These are phyloP conservation scores for Phytopythium sindhum DNA, from an alignment of 352 stramenopile species.

Conservation along the genomic window DNA sequence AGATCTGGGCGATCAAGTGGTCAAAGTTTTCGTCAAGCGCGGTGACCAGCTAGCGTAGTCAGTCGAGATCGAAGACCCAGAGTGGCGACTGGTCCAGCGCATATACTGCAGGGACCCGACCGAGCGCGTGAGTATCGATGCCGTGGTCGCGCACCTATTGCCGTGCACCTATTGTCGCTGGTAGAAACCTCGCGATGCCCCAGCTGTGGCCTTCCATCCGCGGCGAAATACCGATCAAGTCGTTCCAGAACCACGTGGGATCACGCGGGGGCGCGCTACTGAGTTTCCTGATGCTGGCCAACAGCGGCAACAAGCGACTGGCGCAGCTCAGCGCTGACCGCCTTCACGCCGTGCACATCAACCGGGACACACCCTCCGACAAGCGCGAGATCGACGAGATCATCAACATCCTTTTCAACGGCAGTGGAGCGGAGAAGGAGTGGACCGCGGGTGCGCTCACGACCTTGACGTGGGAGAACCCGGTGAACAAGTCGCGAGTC, in stretches of 20 bases:
- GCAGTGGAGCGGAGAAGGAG: background rate
- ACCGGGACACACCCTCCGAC: background rate
- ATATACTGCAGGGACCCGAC: background rate
- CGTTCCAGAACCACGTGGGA: background rate
- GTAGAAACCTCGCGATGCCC: background rate
- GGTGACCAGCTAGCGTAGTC: background rate
- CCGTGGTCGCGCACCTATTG: too few species aligned
- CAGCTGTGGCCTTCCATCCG: background rate
- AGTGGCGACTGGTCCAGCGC: background rate
- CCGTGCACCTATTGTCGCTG: background rate
- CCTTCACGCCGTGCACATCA: background rate
- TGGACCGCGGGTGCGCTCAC: background rate
- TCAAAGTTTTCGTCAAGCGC: background rate
- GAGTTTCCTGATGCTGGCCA: background rate
- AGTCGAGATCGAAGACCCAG: background rate
- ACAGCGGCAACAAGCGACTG: background rate
- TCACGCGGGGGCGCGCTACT: background rate
- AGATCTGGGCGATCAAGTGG: background rate
- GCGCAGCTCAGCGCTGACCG: background rate
- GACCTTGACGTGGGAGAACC: background rate
- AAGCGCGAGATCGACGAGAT: background rate
- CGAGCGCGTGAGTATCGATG: background rate
- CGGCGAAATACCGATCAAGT: background rate
- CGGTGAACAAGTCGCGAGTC: background rate
- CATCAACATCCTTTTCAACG: background rate